Percentiles rank a stretch among this genome's conserved stretches.
Evolutionary conservation across 1,139 yeast genomes (phyloP).

Genomic region (Diutina ranongensis): DNA sequence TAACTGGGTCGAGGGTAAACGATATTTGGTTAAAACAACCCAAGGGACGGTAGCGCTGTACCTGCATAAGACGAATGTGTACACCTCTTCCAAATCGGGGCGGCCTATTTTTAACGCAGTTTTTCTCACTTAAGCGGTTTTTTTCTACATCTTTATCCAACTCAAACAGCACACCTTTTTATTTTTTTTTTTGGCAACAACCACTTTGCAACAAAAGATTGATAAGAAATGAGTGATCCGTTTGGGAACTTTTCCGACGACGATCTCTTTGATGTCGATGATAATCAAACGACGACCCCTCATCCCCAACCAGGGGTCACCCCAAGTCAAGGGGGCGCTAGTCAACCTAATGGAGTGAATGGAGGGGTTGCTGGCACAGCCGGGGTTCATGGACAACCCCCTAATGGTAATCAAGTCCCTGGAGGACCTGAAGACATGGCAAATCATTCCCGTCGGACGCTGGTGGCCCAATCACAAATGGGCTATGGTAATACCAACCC

Average conservation of each 20-base stretch:
- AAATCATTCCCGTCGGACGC: too few relatives aligned
- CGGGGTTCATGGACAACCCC: too few relatives aligned
- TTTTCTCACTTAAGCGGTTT: slow-evolving; percentile 1
- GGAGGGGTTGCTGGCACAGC: too few relatives aligned
- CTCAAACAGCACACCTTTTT: background rate
- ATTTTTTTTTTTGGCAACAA: too few relatives aligned
- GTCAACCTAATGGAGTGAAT: too few relatives aligned
- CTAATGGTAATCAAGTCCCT: background rate
- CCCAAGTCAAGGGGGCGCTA: too few relatives aligned
- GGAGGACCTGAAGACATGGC: background rate
- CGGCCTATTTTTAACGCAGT: slow-evolving; percentile 4
- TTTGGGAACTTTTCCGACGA: slow-evolving; percentile 6
- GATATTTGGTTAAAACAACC: background rate
- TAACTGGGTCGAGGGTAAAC: too few relatives aligned
- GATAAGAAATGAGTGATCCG: slow-evolving; percentile 2
- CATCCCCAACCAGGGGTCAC: background rate
- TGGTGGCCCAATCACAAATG: background rate
- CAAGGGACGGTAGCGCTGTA: background rate
- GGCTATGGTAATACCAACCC: background rate
- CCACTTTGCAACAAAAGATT: background rate
- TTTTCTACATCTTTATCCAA: background rate
- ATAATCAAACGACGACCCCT: background rate
- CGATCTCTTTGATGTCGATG: slow-evolving; percentile 3
- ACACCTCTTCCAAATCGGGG: slow-evolving; percentile 5
- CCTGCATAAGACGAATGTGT: background rate